Percentiles rank a stretch among this genome's conserved stretches.
These are phyloP conservation scores for Monosporascus sp. DNA, from an alignment of 2,329 filamentous ascomycete genomes.

Conservation along the genomic window DNA sequence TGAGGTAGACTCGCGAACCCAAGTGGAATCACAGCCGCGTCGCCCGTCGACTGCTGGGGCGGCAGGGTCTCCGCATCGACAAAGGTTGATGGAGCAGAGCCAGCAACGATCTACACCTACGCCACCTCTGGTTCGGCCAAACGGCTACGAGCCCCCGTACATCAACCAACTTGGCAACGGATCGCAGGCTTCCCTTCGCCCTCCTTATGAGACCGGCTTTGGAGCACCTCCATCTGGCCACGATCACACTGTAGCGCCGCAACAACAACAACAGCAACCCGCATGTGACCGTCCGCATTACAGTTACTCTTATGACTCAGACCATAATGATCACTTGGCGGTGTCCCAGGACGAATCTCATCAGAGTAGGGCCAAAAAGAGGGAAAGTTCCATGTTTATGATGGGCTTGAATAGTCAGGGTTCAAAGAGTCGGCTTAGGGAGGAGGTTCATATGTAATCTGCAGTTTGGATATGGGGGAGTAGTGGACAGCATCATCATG, in stretches of 20 bases:
- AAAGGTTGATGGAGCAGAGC: slow-evolving; percentile 39
- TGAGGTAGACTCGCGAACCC: slow-evolving; percentile 28
- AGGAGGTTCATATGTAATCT: slow-evolving; percentile 40
- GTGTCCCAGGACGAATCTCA: slow-evolving; percentile 31
- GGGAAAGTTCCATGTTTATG: slow-evolving; percentile 58
- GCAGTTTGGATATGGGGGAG: slow-evolving; percentile 1
- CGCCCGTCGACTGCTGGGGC: slow-evolving; percentile 46
- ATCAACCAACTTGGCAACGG: slow-evolving; percentile 28
- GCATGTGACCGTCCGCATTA: slow-evolving; percentile 34
- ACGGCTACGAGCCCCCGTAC: slow-evolving; percentile 40
- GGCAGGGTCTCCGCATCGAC: slow-evolving; percentile 46
- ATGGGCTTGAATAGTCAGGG: slow-evolving; percentile 44
- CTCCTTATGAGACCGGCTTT: slow-evolving; percentile 41
- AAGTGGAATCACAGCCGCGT: slow-evolving; percentile 28
- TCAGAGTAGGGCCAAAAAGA: slow-evolving; percentile 38
- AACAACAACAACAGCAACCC: slow-evolving; percentile 14
- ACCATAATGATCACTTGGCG: slow-evolving; percentile 15
- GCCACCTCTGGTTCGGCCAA: slow-evolving; percentile 37
- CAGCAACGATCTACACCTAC: slow-evolving; percentile 41
- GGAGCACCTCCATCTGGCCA: slow-evolving; percentile 26
- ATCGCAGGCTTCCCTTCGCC: slow-evolving; percentile 27
- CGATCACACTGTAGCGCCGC: slow-evolving; percentile 22
- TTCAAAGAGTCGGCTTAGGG: slow-evolving; percentile 48
- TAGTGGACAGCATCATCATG: neutral
- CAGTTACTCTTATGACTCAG: slow-evolving; percentile 23